A percentile compares a stretch with the other conserved stretches of the same genome.
Conservation (phyloP, 2,329 filamentous ascomycete genomes). For the Magnaporthales sp. region DNA sequence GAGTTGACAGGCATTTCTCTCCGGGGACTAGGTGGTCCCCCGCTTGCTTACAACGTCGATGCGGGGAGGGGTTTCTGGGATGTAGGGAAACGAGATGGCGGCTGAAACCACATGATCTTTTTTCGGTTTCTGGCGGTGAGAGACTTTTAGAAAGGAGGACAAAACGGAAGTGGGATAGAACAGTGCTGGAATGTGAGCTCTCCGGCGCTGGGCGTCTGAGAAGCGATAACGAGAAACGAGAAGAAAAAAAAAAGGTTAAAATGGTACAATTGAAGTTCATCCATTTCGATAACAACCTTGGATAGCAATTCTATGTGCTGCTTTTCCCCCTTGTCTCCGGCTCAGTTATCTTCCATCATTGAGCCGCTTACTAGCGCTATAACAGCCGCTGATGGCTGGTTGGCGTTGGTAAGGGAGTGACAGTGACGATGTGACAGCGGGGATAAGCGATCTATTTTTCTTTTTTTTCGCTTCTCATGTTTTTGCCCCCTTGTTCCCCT, state of each 20-base stretch:
- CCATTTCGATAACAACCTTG: not conserved
- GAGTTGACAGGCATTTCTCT: not conserved
- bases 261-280: not conserved
- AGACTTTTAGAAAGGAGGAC: not conserved
- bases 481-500: not conserved
- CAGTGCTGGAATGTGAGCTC: not conserved
- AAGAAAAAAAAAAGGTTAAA: not conserved
- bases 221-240: not conserved
- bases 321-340: not conserved
- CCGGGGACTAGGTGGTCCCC: not conserved
- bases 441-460: not conserved
- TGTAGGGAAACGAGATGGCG: not conserved
- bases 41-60: not conserved
- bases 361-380: not conserved
- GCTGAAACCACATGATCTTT: not conserved
- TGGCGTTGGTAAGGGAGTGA: not conserved
- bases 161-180: not conserved
- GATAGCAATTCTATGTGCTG: not conserved
- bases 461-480: not conserved
- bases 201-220: not conserved
- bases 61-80: not conserved
- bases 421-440: not conserved
- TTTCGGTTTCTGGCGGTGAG: not conserved
- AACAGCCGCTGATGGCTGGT: not conserved
- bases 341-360: not conserved